A percentile compares a stretch with the other conserved stretches of the same genome.
Evolutionary conservation across 2,329 filamentous ascomycete genomes (phyloP).

Genomic region (Sporothrix dimorphospora): DNA sequence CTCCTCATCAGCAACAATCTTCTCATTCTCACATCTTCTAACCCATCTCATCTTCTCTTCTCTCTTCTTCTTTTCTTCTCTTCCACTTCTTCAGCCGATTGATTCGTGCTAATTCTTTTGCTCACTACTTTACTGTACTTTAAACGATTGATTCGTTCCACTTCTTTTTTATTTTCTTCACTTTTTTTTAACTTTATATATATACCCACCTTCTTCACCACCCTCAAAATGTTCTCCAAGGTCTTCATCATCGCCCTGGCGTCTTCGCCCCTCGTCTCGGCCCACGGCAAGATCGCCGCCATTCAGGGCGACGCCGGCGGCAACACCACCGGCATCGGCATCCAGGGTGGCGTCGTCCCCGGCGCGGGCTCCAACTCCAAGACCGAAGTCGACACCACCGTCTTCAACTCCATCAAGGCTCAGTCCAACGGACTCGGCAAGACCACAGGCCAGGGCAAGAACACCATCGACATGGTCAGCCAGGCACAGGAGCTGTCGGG

Average conservation of each 20-base stretch:
- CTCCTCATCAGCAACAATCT: constrained; percentile 13
- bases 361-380: constrained; percentile 45
- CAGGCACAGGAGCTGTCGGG: constrained; percentile 45
- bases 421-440: constrained; percentile 45
- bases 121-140: background rate
- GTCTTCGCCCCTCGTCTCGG: constrained; percentile 38
- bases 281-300: constrained; percentile 41
- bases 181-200: background rate
- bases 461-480: constrained; percentile 41
- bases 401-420: constrained; percentile 45
- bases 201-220: background rate
- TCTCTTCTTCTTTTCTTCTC: constrained; percentile 11
- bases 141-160: constrained; percentile 30
- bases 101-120: constrained; percentile 25
- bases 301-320: constrained; percentile 44
- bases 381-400: constrained; percentile 51
- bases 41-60: constrained; percentile 12
- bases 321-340: constrained; percentile 49
- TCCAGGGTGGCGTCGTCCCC: constrained; percentile 47
- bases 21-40: background rate
- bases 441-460: constrained; percentile 44
- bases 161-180: background rate
- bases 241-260: constrained; percentile 38
- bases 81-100: constrained; percentile 27
- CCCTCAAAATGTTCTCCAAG: constrained; percentile 38